Evolutionary conservation across 495 filamentous ascomycete genomes (phyloP).

Genomic region (Daldinia loculata): DNA sequence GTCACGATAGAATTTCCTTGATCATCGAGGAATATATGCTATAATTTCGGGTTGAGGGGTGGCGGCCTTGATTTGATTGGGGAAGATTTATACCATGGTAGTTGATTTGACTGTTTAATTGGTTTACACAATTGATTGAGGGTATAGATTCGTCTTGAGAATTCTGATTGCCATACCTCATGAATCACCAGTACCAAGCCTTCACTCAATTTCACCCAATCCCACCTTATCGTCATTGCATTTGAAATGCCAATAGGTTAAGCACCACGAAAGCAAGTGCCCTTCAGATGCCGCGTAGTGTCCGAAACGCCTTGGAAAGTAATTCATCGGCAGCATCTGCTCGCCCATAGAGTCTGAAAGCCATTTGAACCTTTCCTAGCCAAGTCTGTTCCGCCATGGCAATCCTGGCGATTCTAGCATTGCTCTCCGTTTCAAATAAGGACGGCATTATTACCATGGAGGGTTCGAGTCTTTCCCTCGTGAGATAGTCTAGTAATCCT

Average conservation of each 20-base stretch:
- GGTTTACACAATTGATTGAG: not conserved
- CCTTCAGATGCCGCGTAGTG: not conserved
- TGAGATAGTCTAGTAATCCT: not conserved
- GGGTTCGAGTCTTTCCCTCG: not conserved
- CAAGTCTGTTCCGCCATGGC: not conserved
- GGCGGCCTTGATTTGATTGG: not conserved
- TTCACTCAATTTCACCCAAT: not conserved
- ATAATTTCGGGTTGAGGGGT: not conserved
- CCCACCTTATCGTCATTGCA: too few relatives aligned
- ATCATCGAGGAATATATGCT: not conserved
- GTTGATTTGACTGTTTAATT: not conserved
- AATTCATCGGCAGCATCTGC: not conserved
- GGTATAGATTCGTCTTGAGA: not conserved
- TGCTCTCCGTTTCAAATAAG: not conserved
- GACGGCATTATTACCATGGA: not conserved
- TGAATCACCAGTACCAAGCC: not conserved
- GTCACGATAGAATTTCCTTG: not conserved
- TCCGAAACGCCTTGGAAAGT: not conserved
- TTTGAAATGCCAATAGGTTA: not conserved
- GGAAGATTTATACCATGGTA: not conserved
- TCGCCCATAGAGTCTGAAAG: not conserved
- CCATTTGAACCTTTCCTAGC: not conserved
- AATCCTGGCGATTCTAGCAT: not conserved
- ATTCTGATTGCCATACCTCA: not conserved
- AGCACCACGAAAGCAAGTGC: not conserved